These are phyloP conservation scores for Wallacemonas sp. DNA, from an alignment of 208 protist species.

Conservation along the genomic window DNA sequence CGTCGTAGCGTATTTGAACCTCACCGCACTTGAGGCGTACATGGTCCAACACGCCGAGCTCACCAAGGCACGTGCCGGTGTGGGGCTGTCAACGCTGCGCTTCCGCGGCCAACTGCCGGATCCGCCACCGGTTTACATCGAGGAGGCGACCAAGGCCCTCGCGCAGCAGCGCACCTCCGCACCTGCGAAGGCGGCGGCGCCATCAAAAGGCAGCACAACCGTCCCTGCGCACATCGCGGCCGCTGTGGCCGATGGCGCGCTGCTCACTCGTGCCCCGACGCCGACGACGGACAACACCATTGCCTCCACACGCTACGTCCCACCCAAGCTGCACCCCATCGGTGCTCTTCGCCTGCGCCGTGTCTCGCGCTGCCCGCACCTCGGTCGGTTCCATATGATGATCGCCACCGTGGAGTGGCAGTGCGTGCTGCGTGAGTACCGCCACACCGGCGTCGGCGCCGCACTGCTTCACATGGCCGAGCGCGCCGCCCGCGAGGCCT, in stretches of 20 bases:
- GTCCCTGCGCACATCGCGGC: background rate
- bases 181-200: too few species aligned
- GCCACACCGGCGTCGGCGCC: constrained; percentile 23
- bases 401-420: constrained; percentile 40
- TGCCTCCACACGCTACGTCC: constrained; percentile 10
- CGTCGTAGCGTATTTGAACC: constrained; percentile 46
- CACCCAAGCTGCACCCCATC: constrained; percentile 20
- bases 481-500: constrained; percentile 26
- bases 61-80: constrained; percentile 9
- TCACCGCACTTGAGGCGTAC: constrained; percentile 21
- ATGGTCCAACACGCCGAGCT: constrained; percentile 21
- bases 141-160: background rate
- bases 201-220: too few species aligned
- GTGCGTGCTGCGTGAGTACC: constrained; percentile 30
- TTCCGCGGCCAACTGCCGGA: background rate
- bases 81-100: constrained; percentile 24
- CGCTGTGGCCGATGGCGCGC: background rate
- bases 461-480: constrained; percentile 37
- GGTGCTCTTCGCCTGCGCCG: constrained; percentile 28
- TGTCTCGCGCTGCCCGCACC: constrained; percentile 16
- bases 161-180: background rate
- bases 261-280: background rate
- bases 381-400: constrained; percentile 27
- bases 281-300: background rate
- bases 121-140: background rate